These are phyloP conservation scores for Xylaria sp. DNA, from an alignment of 2,329 filamentous ascomycete species.

Conservation along the genomic window DNA sequence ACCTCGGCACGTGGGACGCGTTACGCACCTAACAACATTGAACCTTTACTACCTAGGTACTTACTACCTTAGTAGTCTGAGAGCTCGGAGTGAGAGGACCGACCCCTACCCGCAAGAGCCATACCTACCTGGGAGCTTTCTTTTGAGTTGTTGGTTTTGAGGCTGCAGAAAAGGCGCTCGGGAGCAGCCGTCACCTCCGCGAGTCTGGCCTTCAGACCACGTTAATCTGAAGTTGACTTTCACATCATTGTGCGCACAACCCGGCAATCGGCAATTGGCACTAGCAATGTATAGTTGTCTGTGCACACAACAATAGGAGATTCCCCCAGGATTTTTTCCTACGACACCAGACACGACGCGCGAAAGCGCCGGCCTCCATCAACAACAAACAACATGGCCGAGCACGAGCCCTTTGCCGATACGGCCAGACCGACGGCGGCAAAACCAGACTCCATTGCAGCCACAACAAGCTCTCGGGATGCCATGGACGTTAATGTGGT, in stretches of 20 bases:
- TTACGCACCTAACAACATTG: no score
- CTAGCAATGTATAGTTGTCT: conserved; percentile 9
- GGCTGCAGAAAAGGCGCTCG: not conserved
- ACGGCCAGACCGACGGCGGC: not conserved
- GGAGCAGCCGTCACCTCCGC: not conserved
- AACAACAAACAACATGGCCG: conserved; percentile 33
- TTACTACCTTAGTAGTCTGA: not conserved
- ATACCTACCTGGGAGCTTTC: conserved; percentile 14
- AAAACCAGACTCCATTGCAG: conserved; percentile 62
- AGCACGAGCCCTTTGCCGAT: conserved; percentile 10
- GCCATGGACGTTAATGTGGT: conserved; percentile 35
- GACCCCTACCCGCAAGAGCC: conserved; percentile 14
- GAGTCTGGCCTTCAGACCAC: not conserved
- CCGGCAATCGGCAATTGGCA: conserved; percentile 4
- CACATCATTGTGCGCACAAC: not conserved
- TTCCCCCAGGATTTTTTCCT: conserved; percentile 1
- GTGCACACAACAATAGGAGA: conserved; percentile 16
- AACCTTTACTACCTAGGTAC: not conserved
- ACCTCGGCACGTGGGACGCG: no score
- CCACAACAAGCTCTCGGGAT: conserved; percentile 48
- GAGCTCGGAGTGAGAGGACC: not conserved
- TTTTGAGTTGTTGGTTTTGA: conserved; percentile 1
- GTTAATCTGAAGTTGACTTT: not conserved
- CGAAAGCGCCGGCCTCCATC: not conserved
- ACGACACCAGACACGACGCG: not conserved